Evolutionary conservation across 2,329 filamentous ascomycete genomes (phyloP), one percentile per base, ranked within the genome.

Genomic region (Shiraia sp.): DNA sequence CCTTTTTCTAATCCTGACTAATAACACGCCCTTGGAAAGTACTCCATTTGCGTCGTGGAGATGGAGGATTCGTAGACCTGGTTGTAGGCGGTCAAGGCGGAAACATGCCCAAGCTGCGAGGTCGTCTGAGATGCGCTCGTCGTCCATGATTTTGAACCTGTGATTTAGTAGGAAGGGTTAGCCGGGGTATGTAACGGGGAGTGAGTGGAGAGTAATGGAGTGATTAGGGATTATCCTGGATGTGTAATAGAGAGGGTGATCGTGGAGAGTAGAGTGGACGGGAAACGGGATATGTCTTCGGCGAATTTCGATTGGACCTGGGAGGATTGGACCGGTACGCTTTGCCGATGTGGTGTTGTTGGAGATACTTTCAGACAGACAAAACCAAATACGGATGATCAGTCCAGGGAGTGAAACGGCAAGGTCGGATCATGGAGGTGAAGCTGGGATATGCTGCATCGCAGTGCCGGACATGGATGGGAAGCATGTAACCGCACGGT

Each of bases 91-190:
- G 70, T 96, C 90, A 15, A 97, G 79, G 27, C 90, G 80, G 55
- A 95, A 85, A 61, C 90, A 96, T 2, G 88, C 84, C 93, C 93
- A 97, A 2, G 87, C 90, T 9, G 90, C 86, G 42, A 96, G 70
- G 45, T 86, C 80, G 60, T 97, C 90, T 26, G 54, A 54, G 3
- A 85, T 83, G 53, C 91, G 81, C 68, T 92, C 87, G 55, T 95
- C 87, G 65, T 97, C 89, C 68, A 90, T 87, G 53, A 97, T 78
- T 57, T 95, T 90, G 75, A 97, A 88, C 54, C 82, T 85, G 41
- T 27, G 10, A 9, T 22, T 22, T 4, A 25, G 16, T 4, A 7
- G 2, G n/a, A n/a, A n/a, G 10, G 10, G 34, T 55, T 26, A 49
- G 49, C 34, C 40, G 15, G 24, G 23, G 15, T 10, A 6, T 17